Conservation (phyloP, 2,329 filamentous ascomycete genomes). For the Pseudocercospora pini-densiflorae region DNA sequence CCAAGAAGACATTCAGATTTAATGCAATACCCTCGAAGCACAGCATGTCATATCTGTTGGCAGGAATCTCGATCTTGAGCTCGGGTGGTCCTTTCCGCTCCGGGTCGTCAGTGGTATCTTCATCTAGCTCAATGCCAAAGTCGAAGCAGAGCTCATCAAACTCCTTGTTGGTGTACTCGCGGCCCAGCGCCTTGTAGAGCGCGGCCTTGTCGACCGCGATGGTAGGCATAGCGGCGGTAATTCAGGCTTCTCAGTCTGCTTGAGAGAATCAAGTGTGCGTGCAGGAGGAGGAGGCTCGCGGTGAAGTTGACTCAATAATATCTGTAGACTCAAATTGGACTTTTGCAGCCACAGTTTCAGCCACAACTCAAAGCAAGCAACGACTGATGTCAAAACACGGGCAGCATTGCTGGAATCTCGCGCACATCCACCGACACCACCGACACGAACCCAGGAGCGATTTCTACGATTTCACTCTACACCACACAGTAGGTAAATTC, state of each 20-base stretch:
- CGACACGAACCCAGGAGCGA: neutral
- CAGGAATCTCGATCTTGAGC: constrained; percentile 97
- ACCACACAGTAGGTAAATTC: neutral
- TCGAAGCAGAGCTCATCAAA: constrained; percentile 99
- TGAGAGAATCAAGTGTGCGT: neutral
- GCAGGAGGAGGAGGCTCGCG: neutral
- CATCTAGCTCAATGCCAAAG: constrained; percentile 97
- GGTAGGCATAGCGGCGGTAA: constrained; percentile 76
- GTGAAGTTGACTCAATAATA: neutral
- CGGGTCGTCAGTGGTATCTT: constrained; percentile 70
- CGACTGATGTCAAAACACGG: neutral
- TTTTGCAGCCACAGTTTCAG: constrained; percentile 2
- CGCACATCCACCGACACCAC: neutral
- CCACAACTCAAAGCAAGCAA: neutral
- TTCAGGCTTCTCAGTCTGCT: neutral
- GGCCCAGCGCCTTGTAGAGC: constrained; percentile 89
- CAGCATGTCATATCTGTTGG: constrained; percentile 89
- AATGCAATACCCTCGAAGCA: constrained; percentile 96
- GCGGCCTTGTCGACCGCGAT: constrained; percentile 95
- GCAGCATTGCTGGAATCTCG: constrained; percentile 3
- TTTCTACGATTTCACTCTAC: neutral
- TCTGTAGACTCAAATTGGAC: constrained; percentile 7
- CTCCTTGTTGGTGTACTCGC: constrained; percentile 88
- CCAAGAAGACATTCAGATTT: constrained; percentile 94
- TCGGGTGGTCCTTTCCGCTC: constrained; percentile 81